Conservation (phyloP, 1,284 basidiomycete species). For the Cutaneotrichosporon sp. region DNA sequence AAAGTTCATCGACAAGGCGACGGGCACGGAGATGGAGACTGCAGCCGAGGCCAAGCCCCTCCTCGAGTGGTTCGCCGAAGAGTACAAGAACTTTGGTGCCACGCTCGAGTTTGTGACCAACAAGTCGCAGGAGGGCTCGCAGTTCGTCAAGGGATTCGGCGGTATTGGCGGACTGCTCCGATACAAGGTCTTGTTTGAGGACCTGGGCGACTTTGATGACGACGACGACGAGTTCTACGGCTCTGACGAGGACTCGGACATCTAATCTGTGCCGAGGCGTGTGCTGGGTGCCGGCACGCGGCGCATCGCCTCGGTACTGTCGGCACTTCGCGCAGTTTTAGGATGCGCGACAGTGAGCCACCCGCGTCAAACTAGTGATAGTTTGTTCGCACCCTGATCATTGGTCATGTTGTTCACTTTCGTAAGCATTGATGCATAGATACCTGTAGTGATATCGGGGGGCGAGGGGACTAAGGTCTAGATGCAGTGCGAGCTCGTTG, state of each 20-base stretch:
- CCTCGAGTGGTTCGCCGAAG: slow-evolving; percentile 97
- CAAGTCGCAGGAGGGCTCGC: slow-evolving; percentile 89
- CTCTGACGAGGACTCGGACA: slow-evolving; percentile 45
- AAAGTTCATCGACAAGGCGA: slow-evolving; percentile 92
- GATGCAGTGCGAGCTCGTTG: too few species aligned
- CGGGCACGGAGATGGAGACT: slow-evolving; percentile 93
- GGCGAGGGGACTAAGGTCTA: too few species aligned
- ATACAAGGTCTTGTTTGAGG: slow-evolving; percentile 91
- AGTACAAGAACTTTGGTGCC: slow-evolving; percentile 96
- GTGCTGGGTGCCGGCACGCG: slow-evolving; percentile 1
- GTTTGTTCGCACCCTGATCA: background rate
- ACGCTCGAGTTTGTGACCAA: slow-evolving; percentile 68
- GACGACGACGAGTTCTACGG: slow-evolving; percentile 52
- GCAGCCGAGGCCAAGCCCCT: slow-evolving; percentile 69
- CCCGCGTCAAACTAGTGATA: background rate
- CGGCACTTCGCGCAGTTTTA: background rate
- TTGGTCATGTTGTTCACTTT: slow-evolving; percentile 2
- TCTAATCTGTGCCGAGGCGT: slow-evolving; percentile 1
- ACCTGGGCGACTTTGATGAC: slow-evolving; percentile 64
- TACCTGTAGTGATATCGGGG: background rate
- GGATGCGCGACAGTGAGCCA: background rate
- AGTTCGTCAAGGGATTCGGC: slow-evolving; percentile 98
- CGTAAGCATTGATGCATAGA: slow-evolving; percentile 2
- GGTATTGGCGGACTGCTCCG: slow-evolving; percentile 89
- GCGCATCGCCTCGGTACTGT: background rate